These are phyloP conservation scores for Triadica sebifera DNA, from an alignment of 345 rosid genomes.

Conservation along the genomic window DNA sequence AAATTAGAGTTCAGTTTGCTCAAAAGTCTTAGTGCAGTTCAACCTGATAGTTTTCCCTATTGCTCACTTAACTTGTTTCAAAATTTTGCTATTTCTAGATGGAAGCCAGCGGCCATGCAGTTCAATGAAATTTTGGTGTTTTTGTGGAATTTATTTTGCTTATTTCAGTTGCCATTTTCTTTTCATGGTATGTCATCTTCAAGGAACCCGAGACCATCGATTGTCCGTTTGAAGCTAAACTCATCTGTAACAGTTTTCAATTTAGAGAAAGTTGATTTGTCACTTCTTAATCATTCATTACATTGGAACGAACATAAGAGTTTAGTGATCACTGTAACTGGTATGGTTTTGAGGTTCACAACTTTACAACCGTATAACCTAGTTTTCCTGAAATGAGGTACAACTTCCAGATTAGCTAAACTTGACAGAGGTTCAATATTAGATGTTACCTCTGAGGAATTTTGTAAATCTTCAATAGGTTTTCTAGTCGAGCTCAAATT, in stretches of 20 bases:
- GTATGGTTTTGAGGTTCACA: background rate
- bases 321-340: background rate
- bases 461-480: background rate
- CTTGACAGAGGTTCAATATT: too few relatives aligned
- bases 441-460: background rate
- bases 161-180: background rate
- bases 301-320: background rate
- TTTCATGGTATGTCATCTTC: background rate
- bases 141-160: background rate
- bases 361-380: background rate
- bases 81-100: constrained; percentile 19
- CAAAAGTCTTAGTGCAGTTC: constrained; percentile 9
- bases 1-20: constrained; percentile 21
- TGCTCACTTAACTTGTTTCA: constrained; percentile 3
- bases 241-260: background rate
- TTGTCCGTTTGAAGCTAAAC: background rate
- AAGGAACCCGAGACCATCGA: background rate
- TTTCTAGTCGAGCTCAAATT: background rate
- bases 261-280: background rate
- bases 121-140: background rate
- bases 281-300: background rate
- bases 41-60: constrained; percentile 7
- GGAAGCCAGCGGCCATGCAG: background rate
- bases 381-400: background rate
- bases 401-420: background rate